Percentiles rank a stretch among this genome's conserved stretches.
These are phyloP conservation scores for Backusella mclennaniae DNA, from an alignment of 192 early-diverging fungal genomes.

Conservation along the genomic window DNA sequence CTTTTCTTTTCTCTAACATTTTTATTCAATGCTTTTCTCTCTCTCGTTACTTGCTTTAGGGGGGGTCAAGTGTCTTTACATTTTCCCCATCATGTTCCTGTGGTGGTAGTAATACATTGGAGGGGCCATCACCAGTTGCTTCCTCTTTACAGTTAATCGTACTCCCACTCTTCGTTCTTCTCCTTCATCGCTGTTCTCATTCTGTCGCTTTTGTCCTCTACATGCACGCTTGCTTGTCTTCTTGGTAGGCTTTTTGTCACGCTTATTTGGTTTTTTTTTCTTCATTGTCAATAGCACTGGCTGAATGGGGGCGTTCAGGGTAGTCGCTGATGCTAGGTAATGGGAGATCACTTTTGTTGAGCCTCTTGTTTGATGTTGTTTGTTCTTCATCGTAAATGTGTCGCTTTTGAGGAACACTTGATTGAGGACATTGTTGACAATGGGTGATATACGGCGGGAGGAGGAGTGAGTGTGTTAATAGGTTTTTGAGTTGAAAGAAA, in stretches of 20 bases:
- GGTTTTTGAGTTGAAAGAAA: background rate
- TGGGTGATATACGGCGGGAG: background rate
- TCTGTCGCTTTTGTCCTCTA: background rate
- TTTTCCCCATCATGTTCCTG: slow-evolving; percentile 20
- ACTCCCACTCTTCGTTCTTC: background rate
- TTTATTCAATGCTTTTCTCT: too few relatives aligned
- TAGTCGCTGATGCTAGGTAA: too few relatives aligned
- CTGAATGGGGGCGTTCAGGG: too few relatives aligned
- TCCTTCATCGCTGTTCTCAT: background rate
- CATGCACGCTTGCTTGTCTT: background rate
- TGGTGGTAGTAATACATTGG: background rate
- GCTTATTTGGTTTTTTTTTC: too few relatives aligned
- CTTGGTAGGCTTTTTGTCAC: background rate
- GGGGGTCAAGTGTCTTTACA: slow-evolving; percentile 41
- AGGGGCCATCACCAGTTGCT: background rate
- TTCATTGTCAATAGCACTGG: too few relatives aligned
- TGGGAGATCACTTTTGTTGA: too few relatives aligned
- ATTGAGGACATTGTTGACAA: too few relatives aligned
- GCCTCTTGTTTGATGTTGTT: too few relatives aligned
- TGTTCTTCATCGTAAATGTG: too few relatives aligned
- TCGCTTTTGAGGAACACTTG: too few relatives aligned
- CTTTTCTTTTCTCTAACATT: too few relatives aligned
- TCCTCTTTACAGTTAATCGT: background rate
- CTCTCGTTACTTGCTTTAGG: slow-evolving; percentile 56
- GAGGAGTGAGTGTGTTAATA: background rate